Evolutionary conservation across 2,329 filamentous ascomycete species (phyloP), one percentile per base, ranked within the genome.

Genomic region (Fonsecaea pugnacius): DNA sequence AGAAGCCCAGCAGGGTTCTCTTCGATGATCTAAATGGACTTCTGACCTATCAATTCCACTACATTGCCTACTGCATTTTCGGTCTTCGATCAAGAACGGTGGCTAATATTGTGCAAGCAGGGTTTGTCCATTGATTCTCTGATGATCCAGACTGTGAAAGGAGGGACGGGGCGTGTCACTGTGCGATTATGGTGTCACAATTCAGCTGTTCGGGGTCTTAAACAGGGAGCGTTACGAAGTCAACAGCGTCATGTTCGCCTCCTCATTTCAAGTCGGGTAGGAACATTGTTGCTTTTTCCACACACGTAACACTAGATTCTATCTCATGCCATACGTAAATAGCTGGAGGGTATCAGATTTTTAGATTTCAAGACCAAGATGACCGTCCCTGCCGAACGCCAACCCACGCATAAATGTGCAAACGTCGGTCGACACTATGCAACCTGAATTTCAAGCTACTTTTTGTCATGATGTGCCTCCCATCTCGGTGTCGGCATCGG

Each of bases 21-120:
- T 78, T 83, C 88, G 79, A 91, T 93, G 90, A 91, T 91, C 90
- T 86, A 83, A 90, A 82, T 82, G 89, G 89, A 92, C 90, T 91
- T 92, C 90, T 93, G 90, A 93, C 76, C 43, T 60, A 21, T 40
- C 50, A 21, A 12, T 24, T 10, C 51, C 30, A 8, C 16, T 4
- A 24, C 27, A 9, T 10, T n/a, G 27, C 8, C 27, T 9, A 9
- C 27, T 32, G 18, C n/a, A 53, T 35, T 33, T 33, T 27, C 51
- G 16, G 16, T 53, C 32, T 18, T 8, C 4, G 27, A 10, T 30
- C 21, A 7, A 27, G 24, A 33, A 53, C 18, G n/a, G 27, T 32
- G 30, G 36, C 58, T 60, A 43, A 60, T 32, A 16, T 24, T 12
- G 1, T 48, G 43, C 10, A 48, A 24, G 43, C 51, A 53, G 32